Evolutionary conservation across 768 basidiomycete species (phyloP), one percentile per base, ranked within the genome.

Genomic region (Xerocomellus amylosporus): DNA sequence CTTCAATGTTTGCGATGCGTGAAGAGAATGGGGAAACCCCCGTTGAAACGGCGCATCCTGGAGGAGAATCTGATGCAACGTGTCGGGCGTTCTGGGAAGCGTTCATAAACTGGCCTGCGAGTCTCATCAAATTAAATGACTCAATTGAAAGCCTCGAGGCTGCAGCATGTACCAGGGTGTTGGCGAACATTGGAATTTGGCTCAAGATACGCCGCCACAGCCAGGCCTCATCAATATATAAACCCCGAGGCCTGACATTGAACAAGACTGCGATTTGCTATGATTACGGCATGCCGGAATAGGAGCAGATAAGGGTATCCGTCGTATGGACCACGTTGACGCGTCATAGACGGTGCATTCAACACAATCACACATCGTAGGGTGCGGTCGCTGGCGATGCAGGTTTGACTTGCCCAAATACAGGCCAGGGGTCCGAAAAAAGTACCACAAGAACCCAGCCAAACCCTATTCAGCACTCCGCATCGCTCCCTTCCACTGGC

Each of bases 371-470:
- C 10, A 4, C 46, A 6, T 22, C 2, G 13, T 6, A 26, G 26
- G 15, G 10, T 2, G 19, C 4, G 28, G 37, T 47, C 12, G n/a
- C 26, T 49, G n/a, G 37, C 28, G 26, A 39, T 39, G 28, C n/a
- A n/a, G n/a, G n/a, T n/a, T n/a, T n/a, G n/a, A n/a, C n/a, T n/a
- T 58, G 56, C 37, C 68, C 65, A 56, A 70, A 69, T 63, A 50
- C 45, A 64, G 70, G 45, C n/a, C 66, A 34, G 66, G 66, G 70
- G 71, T 70, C 68, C 71, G 70, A 68, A 72, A 71, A 55, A 42
- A 20, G 8, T 41, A 53, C 37, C 72, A 70, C 72, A 70, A 70
- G 56, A 70, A 58, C 55, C 42, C 36, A 24, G 43, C 14, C 58
- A 51, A 63, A 68, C 59, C 54, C 59, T 61, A 52, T 17, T 50